A percentile compares a stretch with the other conserved stretches of the same genome.
Evolutionary conservation across 2,329 filamentous ascomycete genomes (phyloP).

Genomic region (Colletotrichum brevisporum): DNA sequence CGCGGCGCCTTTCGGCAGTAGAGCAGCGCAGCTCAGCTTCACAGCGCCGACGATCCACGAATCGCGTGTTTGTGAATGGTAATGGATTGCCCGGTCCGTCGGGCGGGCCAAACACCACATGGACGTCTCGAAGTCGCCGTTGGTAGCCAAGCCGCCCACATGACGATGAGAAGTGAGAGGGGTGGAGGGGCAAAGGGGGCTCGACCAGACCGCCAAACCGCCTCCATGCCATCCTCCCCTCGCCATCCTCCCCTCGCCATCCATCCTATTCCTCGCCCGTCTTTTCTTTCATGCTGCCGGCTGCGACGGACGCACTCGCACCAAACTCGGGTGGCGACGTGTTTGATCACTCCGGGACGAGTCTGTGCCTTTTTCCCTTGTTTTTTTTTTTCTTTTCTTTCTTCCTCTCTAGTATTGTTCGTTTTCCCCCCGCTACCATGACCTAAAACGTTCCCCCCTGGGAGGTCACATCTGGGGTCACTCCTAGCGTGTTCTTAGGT

Average conservation of each 20-base stretch:
- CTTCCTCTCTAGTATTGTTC: too few relatives aligned
- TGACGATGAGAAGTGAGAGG: conserved; percentile 26
- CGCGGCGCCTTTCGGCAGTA: not conserved
- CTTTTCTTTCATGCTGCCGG: too few relatives aligned
- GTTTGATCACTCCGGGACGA: too few relatives aligned
- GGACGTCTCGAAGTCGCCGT: conserved; percentile 21
- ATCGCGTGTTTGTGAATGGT: conserved; percentile 39
- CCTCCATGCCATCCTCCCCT: not conserved
- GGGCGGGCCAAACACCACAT: conserved; percentile 16
- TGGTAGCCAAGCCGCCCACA: conserved; percentile 25
- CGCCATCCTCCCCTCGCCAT: not conserved
- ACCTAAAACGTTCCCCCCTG: too few relatives aligned
- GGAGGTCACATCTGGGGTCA: not conserved
- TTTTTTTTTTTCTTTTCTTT: too few relatives aligned
- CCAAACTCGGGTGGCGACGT: too few relatives aligned
- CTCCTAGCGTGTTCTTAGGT: not conserved
- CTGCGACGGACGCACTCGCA: too few relatives aligned
- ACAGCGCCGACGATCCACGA: conserved; percentile 35
- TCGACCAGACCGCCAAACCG: conserved; percentile 25
- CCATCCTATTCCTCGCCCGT: too few relatives aligned
- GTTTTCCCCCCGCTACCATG: too few relatives aligned
- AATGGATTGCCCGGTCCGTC: conserved; percentile 31
- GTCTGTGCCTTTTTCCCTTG: too few relatives aligned
- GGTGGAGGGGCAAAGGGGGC: conserved; percentile 16
- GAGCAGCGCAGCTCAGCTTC: conserved; percentile 14